Percentiles rank a stretch among this genome's conserved stretches.
These are phyloP conservation scores for Haemoproteus tartakovskyi DNA, from an alignment of 169 alveolate genomes.

Conservation along the genomic window DNA sequence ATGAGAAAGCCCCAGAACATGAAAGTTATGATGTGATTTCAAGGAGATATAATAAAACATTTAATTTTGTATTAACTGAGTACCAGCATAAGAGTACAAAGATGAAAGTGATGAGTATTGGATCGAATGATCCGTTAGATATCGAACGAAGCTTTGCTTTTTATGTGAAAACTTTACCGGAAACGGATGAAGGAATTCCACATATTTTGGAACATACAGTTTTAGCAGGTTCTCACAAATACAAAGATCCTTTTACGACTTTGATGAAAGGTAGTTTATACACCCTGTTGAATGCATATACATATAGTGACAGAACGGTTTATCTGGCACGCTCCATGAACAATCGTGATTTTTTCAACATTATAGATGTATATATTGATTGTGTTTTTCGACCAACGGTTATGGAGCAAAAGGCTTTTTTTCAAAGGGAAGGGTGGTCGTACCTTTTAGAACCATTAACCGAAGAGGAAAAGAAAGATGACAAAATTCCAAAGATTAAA, in stretches of 20 bases:
- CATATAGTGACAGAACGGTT: constrained; percentile 85
- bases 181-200: constrained; percentile 76
- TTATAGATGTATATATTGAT: constrained; percentile 80
- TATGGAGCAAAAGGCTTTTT: constrained; percentile 67
- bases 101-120: constrained; percentile 57
- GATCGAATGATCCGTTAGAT: constrained; percentile 59
- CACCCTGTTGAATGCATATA: constrained; percentile 84
- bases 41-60: constrained; percentile 36
- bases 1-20: constrained; percentile 61
- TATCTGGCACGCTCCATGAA: constrained; percentile 86
- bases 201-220: constrained; percentile 88
- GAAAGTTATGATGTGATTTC: constrained; percentile 35
- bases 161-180: constrained; percentile 60
- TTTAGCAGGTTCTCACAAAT: constrained; percentile 82
- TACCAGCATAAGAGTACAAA: constrained; percentile 63
- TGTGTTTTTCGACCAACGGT: constrained; percentile 82
- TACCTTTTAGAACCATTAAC: constrained; percentile 69
- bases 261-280: constrained; percentile 81
- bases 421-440: constrained; percentile 88
- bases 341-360: constrained; percentile 76
- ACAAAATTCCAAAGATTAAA: constrained; percentile 55
- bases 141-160: constrained; percentile 48
- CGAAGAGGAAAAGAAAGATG: constrained; percentile 24
- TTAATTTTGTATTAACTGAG: constrained; percentile 46
- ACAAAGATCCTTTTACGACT: constrained; percentile 81